Percentiles rank a stretch among this genome's conserved stretches.
phyloP scores from a whole-genome alignment of 2,329 filamentous ascomycete species.

The Clarireedia hainanense region DNA sequence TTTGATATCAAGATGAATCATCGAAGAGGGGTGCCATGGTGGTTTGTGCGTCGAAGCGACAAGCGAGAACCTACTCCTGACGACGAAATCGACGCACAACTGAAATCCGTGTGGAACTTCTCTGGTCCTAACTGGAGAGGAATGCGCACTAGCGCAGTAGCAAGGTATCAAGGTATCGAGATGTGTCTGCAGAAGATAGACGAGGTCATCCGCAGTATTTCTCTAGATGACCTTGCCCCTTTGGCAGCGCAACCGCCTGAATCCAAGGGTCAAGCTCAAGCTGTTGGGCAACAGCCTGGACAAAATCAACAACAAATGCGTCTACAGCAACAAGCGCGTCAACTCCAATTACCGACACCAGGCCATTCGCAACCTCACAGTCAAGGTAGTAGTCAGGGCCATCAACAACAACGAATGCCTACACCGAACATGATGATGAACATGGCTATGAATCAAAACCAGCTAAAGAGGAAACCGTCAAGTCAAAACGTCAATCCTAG shows the following conservation, averaged over 20 bases:
- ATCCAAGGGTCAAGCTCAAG: conserved; percentile 1
- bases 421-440: conserved; percentile 10
- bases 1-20: conserved; percentile 45
- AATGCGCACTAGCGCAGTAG: conserved; percentile 40
- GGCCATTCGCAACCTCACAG: conserved; percentile 14
- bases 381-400: conserved; percentile 7
- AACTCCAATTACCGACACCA: conserved; percentile 10
- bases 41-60: conserved; percentile 25
- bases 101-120: conserved; percentile 40
- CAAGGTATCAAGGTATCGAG: conserved; percentile 34
- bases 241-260: conserved; percentile 3
- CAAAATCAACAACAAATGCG: neutral
- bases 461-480: conserved; percentile 16
- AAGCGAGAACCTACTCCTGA: conserved; percentile 15
- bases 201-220: conserved; percentile 19
- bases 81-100: conserved; percentile 31
- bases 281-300: neutral
- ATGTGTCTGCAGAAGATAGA: conserved; percentile 24
- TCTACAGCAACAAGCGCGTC: neutral
- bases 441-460: conserved; percentile 8
- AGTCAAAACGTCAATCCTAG: conserved; percentile 16
- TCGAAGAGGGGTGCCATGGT: conserved; percentile 37
- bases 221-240: neutral
- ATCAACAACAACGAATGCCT: conserved; percentile 4
- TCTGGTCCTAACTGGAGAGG: conserved; percentile 41